These are phyloP conservation scores for Morella rubra DNA, from an alignment of 306 rosid genomes.

Conservation along the genomic window DNA sequence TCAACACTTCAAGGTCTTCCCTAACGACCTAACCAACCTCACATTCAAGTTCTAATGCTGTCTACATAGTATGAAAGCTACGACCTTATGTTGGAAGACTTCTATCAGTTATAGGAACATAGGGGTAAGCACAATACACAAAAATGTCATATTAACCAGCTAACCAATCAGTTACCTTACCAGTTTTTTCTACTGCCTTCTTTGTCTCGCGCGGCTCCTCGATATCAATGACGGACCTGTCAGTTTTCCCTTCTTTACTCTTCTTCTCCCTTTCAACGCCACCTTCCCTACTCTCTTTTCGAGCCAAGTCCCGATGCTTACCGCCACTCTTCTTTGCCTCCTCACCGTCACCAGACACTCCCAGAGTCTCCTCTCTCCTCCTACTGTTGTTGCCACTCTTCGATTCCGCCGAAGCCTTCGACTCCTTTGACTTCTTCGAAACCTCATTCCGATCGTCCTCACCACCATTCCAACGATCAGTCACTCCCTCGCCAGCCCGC, in stretches of 20 bases:
- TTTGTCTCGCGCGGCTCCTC: constrained; percentile 63
- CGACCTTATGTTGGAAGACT: neutral
- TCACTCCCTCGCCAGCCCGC: constrained; percentile 52
- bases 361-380: constrained; percentile 71
- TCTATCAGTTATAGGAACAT: neutral
- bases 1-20: neutral
- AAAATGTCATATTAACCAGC: neutral
- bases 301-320: constrained; percentile 71
- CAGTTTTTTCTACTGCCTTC: constrained; percentile 67
- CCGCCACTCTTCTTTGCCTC: constrained; percentile 75
- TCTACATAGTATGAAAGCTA: neutral
- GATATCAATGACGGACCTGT: constrained; percentile 46
- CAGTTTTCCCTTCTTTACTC: constrained; percentile 67
- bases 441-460: constrained; percentile 65
- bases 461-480: constrained; percentile 94
- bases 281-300: constrained; percentile 69
- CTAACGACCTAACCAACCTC: neutral
- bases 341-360: constrained; percentile 62
- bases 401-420: constrained; percentile 59
- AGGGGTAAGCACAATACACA: constrained; percentile 11
- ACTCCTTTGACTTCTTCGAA: constrained; percentile 59
- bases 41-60: neutral
- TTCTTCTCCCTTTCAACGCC: constrained; percentile 66
- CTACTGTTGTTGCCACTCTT: constrained; percentile 71
- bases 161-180: constrained; percentile 65